Conservation (phyloP, 202 grass and related monocot species). For the Digitaria exilis region DNA sequence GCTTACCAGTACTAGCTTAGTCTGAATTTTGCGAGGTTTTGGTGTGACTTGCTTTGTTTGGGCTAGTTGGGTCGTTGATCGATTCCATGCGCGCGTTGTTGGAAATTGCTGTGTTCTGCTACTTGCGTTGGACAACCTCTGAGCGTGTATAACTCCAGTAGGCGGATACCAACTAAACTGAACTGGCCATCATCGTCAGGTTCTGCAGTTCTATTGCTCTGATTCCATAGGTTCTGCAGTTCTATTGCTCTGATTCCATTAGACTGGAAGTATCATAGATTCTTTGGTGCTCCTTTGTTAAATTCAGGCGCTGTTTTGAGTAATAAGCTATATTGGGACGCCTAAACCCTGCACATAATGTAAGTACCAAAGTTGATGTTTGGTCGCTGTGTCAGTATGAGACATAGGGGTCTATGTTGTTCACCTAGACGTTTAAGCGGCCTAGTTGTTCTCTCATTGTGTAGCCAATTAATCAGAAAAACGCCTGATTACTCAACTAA, state of each 20-base stretch:
- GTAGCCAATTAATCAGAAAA: background rate
- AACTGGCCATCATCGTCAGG: slow-evolving; percentile 9
- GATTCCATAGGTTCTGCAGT: slow-evolving; percentile 20
- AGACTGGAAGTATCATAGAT: slow-evolving; percentile 9
- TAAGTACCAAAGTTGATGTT: slow-evolving; percentile 18
- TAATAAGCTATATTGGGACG: background rate
- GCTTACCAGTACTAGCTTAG: background rate
- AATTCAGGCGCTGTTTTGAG: background rate
- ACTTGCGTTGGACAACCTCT: background rate
- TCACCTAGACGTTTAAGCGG: background rate
- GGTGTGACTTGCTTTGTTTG: background rate
- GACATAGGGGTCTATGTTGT: background rate
- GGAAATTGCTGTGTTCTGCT: background rate
- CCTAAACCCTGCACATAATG: background rate
- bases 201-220: slow-evolving; percentile 9
- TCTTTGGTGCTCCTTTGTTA: background rate
- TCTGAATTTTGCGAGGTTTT: slow-evolving; percentile 13
- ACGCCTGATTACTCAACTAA: background rate
- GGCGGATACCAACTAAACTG: background rate
- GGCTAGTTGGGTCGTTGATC: slow-evolving; percentile 26
- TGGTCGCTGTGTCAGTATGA: background rate
- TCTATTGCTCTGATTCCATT: background rate
- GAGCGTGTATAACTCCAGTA: background rate
- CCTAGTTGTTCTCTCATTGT: background rate
- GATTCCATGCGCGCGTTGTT: background rate